These are phyloP conservation scores for Xylariales sp. DNA, from an alignment of 2,329 filamentous ascomycete species.

Conservation along the genomic window DNA sequence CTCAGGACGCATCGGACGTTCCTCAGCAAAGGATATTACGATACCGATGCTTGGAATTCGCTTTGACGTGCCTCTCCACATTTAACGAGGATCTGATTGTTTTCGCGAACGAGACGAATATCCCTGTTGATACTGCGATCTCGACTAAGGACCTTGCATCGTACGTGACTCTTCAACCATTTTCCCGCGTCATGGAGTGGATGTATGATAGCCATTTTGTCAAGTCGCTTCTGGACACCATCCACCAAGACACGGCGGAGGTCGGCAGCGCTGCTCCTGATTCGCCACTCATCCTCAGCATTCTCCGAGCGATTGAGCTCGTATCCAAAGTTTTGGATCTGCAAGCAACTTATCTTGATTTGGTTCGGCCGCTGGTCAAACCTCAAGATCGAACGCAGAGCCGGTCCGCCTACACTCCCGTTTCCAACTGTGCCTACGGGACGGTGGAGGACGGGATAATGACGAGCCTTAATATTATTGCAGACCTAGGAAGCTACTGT, in stretches of 20 bases:
- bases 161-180: constrained; percentile 87
- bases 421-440: constrained; percentile 67
- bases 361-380: constrained; percentile 77
- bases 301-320: constrained; percentile 77
- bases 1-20: constrained; percentile 60
- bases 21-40: constrained; percentile 70
- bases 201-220: constrained; percentile 92
- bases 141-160: constrained; percentile 67
- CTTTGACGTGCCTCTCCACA: constrained; percentile 69
- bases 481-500: constrained; percentile 82
- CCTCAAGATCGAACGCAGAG: constrained; percentile 45
- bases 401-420: constrained; percentile 23
- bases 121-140: constrained; percentile 72
- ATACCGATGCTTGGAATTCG: constrained; percentile 79
- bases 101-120: constrained; percentile 72
- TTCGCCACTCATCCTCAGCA: constrained; percentile 75
- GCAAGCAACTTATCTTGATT: constrained; percentile 86
- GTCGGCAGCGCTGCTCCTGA: constrained; percentile 69
- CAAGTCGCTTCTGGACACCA: constrained; percentile 69
- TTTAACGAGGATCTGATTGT: constrained; percentile 95
- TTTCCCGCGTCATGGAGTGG: constrained; percentile 95
- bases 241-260: constrained; percentile 71
- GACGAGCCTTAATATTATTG: constrained; percentile 72
- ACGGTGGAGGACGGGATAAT: constrained; percentile 90
- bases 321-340: constrained; percentile 79